Conservation (phyloP, 2,329 filamentous ascomycete genomes). For the Ophiostoma perfectum region DNA sequence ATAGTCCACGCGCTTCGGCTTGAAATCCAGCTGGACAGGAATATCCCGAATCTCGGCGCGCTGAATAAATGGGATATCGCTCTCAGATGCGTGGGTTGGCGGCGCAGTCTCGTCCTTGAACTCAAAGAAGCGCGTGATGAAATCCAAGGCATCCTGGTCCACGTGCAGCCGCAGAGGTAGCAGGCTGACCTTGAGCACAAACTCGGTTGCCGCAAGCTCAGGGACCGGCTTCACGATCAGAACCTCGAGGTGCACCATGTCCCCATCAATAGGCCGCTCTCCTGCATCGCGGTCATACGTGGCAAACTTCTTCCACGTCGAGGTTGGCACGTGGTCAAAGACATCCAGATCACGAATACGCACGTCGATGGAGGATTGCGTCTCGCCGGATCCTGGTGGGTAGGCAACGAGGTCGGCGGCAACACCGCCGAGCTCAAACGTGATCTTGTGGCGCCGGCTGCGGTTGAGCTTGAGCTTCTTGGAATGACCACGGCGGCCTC, state of each 20-base stretch:
- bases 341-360: constrained; percentile 79
- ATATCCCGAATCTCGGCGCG: constrained; percentile 81
- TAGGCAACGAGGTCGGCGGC: constrained; percentile 76
- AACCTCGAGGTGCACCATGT: constrained; percentile 86
- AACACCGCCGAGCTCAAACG: constrained; percentile 83
- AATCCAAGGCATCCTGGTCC: constrained; percentile 94
- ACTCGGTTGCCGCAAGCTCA: constrained; percentile 79
- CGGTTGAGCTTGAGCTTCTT: constrained; percentile 69
- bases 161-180: constrained; percentile 87
- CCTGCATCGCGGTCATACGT: constrained; percentile 86
- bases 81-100: constrained; percentile 47
- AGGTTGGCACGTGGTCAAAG: constrained; percentile 89
- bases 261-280: constrained; percentile 77
- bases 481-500: constrained; percentile 21
- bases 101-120: constrained; percentile 73
- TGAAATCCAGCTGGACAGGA: constrained; percentile 83
- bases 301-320: constrained; percentile 96
- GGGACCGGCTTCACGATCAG: constrained; percentile 81
- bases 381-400: constrained; percentile 69
- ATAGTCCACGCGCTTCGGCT: constrained; percentile 97
- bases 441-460: constrained; percentile 90
- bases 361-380: constrained; percentile 80
- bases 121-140: constrained; percentile 94
- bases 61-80: constrained; percentile 81
- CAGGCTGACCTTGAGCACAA: constrained; percentile 73